A percentile compares a stretch with the other conserved stretches of the same genome.
Evolutionary conservation across 2,329 filamentous ascomycete genomes (phyloP).

Genomic region (Ustulina deusta): DNA sequence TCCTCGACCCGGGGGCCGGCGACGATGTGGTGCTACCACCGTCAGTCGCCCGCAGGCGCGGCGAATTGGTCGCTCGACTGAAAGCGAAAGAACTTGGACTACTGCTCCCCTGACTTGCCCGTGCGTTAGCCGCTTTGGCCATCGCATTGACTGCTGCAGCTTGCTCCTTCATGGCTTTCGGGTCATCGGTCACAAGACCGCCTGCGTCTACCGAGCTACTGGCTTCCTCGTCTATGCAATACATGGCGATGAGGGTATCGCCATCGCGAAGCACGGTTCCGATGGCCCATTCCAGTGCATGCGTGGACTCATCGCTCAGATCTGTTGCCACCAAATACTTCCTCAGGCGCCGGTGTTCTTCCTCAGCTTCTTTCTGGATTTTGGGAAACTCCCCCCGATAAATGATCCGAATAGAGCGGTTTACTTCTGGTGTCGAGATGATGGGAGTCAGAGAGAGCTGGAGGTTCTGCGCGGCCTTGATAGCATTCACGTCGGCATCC

Average conservation of each 20-base stretch:
- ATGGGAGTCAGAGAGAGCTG: slow-evolving; percentile 84
- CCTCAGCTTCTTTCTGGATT: slow-evolving; percentile 81
- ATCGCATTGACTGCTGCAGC: slow-evolving; percentile 77
- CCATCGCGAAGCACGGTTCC: slow-evolving; percentile 94
- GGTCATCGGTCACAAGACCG: slow-evolving; percentile 75
- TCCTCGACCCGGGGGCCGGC: slow-evolving; percentile 62
- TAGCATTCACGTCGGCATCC: slow-evolving; percentile 84
- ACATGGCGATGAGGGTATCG: slow-evolving; percentile 92
- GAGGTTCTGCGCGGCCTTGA: slow-evolving; percentile 88
- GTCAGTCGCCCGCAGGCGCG: slow-evolving; percentile 54
- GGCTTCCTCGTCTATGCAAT: slow-evolving; percentile 90
- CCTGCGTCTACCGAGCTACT: slow-evolving; percentile 64
- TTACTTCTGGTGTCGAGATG: slow-evolving; percentile 77
- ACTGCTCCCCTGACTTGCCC: slow-evolving; percentile 43
- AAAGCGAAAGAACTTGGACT: slow-evolving; percentile 48
- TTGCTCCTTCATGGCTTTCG: slow-evolving; percentile 80
- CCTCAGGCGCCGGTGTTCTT: slow-evolving; percentile 80
- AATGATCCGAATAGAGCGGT: slow-evolving; percentile 88
- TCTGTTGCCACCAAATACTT: slow-evolving; percentile 98
- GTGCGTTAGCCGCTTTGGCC: slow-evolving; percentile 48
- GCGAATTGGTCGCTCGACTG: slow-evolving; percentile 51
- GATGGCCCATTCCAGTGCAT: slow-evolving; percentile 97
- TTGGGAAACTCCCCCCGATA: slow-evolving; percentile 86
- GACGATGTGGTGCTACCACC: slow-evolving; percentile 55
- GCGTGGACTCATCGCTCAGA: slow-evolving; percentile 91